Evolutionary conservation across 1,139 yeast genomes (phyloP), one percentile per base, ranked within the genome.

Genomic region (Diutina ranongensis): DNA sequence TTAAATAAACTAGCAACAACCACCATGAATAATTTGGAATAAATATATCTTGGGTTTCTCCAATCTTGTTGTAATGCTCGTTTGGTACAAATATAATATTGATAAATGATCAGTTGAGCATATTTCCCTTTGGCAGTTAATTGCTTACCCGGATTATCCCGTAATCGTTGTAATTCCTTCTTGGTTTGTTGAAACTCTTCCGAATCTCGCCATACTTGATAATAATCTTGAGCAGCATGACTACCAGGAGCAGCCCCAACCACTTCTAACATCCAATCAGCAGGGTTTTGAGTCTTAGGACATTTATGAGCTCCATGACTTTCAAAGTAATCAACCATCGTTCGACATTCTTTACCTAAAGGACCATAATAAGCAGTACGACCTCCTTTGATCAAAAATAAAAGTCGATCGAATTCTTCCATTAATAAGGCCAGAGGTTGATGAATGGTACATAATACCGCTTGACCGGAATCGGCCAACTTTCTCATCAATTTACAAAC

Each of bases 1-100:
- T 80, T 79, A 63, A 83, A 80, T 35, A 83, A 53, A 16, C 80
- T 65, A 42, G 82, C 63, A 33, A 72, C 57, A 33, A 71, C 53
- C 32, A 76, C 65, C 57, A 83, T 67, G 52, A 75, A 64, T 22
- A 80, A 46, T 64, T 83, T 83, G 46, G 86, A 70, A 74, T 82
- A 82, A 45, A 82, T 73, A 58, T 81, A 82, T 25, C 68, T 56
- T 20, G 92, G 92, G n/a, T 85, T 71, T 67, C 94, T 74, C 83
- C 84, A 83, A 58, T 79, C 74, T 57, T 80, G 84, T 55, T 77
- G 72, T 52, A 79, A 64, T 35, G 75, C 78, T 61, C 86, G 74
- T 45, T 60, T 51, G 20, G 78, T 65, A 27, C 82, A 88, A 49
- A 72, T 54, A 22, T 54, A 44, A 50, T 71, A 73, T 59, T 83